A percentile compares a stretch with the other conserved stretches of the same genome.
These are phyloP conservation scores for Chloris gayana DNA, from an alignment of 176 grass and related monocot species.

Conservation along the genomic window DNA sequence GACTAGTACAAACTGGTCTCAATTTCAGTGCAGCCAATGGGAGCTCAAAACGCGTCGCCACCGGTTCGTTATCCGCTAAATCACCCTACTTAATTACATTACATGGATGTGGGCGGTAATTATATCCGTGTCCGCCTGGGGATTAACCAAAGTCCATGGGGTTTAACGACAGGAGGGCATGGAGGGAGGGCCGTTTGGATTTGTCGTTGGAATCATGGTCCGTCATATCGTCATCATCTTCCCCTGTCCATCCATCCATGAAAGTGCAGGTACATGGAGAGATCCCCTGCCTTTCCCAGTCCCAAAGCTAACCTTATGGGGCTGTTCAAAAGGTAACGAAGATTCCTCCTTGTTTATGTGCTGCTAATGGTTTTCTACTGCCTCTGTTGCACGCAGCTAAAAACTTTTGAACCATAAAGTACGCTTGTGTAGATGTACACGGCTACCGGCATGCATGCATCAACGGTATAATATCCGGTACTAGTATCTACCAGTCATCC, in stretches of 20 bases:
- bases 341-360: too few relatives aligned
- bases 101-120: too few relatives aligned
- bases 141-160: conserved; percentile 17
- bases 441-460: too few relatives aligned
- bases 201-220: conserved; percentile 10
- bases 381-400: too few relatives aligned
- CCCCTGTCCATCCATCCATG: too few relatives aligned
- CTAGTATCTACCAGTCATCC: background rate
- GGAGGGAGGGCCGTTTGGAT: conserved; percentile 3
- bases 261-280: too few relatives aligned
- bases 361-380: too few relatives aligned
- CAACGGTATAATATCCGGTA: background rate
- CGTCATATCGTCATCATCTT: conserved; percentile 15
- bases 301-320: conserved; percentile 38
- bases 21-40: conserved; percentile 35
- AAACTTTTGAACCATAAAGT: too few relatives aligned
- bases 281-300: background rate
- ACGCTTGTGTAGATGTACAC: background rate
- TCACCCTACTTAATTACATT: background rate
- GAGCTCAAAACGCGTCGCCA: conserved; percentile 15
- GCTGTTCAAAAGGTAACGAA: background rate
- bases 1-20: too few relatives aligned
- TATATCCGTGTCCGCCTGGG: background rate
- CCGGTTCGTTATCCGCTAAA: background rate
- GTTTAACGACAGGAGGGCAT: background rate